phyloP scores from a whole-genome alignment of 2,329 filamentous ascomycete species.

The Alternaria ventricosa region DNA sequence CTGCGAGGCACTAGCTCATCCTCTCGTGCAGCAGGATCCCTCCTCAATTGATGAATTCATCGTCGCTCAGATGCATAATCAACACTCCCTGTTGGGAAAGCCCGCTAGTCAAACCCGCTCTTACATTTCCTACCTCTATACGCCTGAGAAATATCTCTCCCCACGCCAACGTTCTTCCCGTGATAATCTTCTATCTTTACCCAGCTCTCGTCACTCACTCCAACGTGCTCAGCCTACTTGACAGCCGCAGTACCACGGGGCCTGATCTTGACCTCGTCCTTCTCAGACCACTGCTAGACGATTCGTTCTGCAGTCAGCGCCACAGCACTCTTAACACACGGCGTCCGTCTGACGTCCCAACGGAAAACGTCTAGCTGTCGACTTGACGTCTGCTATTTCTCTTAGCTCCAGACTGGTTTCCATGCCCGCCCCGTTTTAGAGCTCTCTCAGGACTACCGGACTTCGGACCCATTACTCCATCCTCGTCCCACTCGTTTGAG shows the following conservation, averaged over 20 bases:
- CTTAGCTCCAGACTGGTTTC: constrained; percentile 27
- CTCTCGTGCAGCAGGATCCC: constrained; percentile 38
- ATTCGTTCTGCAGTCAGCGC: constrained; percentile 32
- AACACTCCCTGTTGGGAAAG: constrained; percentile 37
- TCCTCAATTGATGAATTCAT: constrained; percentile 45
- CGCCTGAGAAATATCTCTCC: constrained; percentile 19
- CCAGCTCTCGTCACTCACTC: constrained; percentile 11
- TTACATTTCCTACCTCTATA: constrained; percentile 30
- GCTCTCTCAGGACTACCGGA: constrained; percentile 11
- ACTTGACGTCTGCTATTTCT: constrained; percentile 31
- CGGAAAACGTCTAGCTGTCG: constrained; percentile 22
- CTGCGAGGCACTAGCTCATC: constrained; percentile 43
- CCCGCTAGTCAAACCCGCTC: constrained; percentile 28
- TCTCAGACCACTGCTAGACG: constrained; percentile 23
- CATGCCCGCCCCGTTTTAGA: constrained; percentile 23
- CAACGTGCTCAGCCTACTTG: constrained; percentile 13
- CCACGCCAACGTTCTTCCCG: constrained; percentile 15
- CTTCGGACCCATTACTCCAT: constrained; percentile 21
- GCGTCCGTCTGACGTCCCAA: constrained; percentile 30
- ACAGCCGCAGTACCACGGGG: constrained; percentile 21
- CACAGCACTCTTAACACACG: constrained; percentile 35
- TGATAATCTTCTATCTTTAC: constrained; percentile 17
- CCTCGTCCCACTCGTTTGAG: constrained; percentile 8
- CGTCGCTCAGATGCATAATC: constrained; percentile 44
- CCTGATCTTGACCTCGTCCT: constrained; percentile 19